A percentile compares a stretch with the other conserved stretches of the same genome.
Evolutionary conservation across 225 moss, liverwort and hornwort genomes (phyloP).

Genomic region (Sphagnum tenellum): DNA sequence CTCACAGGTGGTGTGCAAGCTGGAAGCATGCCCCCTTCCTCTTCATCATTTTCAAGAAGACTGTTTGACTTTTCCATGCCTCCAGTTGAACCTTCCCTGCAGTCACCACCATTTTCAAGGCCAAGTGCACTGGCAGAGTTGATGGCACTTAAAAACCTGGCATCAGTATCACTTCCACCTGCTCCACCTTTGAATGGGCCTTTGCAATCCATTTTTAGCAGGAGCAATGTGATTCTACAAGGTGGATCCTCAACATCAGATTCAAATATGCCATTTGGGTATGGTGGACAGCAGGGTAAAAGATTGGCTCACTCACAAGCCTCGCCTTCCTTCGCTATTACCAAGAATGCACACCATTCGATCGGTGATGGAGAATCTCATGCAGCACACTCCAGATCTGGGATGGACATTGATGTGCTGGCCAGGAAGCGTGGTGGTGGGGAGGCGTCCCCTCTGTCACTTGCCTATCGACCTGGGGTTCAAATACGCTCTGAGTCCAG

Average conservation of each 20-base stretch:
- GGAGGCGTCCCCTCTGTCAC: too few relatives aligned
- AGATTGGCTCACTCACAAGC: too few relatives aligned
- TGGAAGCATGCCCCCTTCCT: conserved; percentile 13
- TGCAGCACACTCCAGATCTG: conserved; percentile 5
- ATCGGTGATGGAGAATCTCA: conserved; percentile 2
- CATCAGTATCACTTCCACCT: conserved; percentile 21
- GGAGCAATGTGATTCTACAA: conserved; percentile 12
- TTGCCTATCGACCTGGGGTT: too few relatives aligned
- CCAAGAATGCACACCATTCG: too few relatives aligned
- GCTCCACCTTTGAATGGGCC: conserved; percentile 30
- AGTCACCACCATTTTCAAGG: conserved; percentile 20
- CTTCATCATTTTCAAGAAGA: conserved; percentile 32
- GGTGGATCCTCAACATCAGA: conserved; percentile 10
- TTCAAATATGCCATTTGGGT: too few relatives aligned
- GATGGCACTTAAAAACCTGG: conserved; percentile 46
- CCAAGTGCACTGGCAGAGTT: conserved; percentile 68
- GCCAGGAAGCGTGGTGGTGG: conserved; percentile 7
- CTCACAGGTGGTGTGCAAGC: conserved; percentile 9
- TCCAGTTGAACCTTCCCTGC: conserved; percentile 42
- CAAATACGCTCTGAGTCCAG: too few relatives aligned
- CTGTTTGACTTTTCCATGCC: conserved; percentile 61
- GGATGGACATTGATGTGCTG: conserved; percentile 4
- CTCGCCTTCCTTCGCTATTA: too few relatives aligned
- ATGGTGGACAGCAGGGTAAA: too few relatives aligned
- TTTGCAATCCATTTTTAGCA: conserved; percentile 13